Conservation (phyloP, 2,329 filamentous ascomycete species). For the Dactylonectria macrodidyma region DNA sequence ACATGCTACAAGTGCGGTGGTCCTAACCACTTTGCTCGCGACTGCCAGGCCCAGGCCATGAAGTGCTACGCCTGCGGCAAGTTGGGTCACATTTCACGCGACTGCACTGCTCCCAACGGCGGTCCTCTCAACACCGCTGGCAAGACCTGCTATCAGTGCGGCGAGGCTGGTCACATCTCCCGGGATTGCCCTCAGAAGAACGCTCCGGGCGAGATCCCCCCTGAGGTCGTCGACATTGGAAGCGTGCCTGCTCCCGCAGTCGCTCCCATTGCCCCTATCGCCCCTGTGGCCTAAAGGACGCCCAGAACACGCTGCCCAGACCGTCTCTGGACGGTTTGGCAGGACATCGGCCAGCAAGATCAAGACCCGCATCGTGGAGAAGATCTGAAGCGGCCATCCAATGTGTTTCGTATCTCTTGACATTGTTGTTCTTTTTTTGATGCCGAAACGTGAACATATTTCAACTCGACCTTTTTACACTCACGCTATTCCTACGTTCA, state of each 20-base stretch:
- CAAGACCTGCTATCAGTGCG: conserved; percentile 99
- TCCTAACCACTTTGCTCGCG: conserved; percentile 97
- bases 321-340: conserved; percentile 18
- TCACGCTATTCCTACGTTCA: conserved; percentile 49
- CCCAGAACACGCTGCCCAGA: conserved; percentile 32
- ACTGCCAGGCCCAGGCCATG: conserved; percentile 98
- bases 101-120: conserved; percentile 97
- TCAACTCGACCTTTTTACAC: conserved; percentile 36
- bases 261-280: conserved; percentile 60
- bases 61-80: conserved; percentile 99
- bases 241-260: conserved; percentile 61
- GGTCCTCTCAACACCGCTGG: conserved; percentile 95
- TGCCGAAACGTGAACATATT: conserved; percentile 50
- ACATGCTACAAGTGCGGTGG: conserved; percentile 85
- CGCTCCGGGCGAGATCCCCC: conserved; percentile 64
- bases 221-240: conserved; percentile 61
- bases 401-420: conserved; percentile 42
- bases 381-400: conserved; percentile 28
- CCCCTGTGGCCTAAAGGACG: conserved; percentile 56
- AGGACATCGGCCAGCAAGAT: conserved; percentile 32
- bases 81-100: conserved; percentile 91
- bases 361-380: conserved; percentile 20
- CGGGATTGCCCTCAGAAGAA: conserved; percentile 90
- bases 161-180: conserved; percentile 95
- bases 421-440: conserved; percentile 45